Evolutionary conservation across 495 filamentous ascomycete genomes (phyloP).

Genomic region (Xylaria cubensis): DNA sequence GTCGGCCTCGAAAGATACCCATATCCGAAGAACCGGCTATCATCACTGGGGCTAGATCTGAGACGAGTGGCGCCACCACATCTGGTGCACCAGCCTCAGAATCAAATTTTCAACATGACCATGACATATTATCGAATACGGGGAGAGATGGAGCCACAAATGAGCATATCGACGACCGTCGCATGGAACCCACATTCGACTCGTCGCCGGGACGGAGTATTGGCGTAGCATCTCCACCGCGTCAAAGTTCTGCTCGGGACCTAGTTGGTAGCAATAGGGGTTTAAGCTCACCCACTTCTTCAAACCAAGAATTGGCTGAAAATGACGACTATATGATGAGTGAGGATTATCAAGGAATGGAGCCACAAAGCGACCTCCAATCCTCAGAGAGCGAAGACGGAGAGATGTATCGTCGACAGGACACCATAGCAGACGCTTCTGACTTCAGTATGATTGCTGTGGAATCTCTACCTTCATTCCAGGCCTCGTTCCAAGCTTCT

Average conservation of each 20-base stretch:
- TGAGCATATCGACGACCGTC: not conserved
- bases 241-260: not conserved
- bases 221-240: slow-evolving; percentile 1
- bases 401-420: slow-evolving; percentile 36
- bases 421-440: slow-evolving; percentile 52
- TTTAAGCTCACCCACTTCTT: slow-evolving; percentile 23
- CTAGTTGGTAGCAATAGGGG: slow-evolving; percentile 18
- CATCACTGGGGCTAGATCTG: slow-evolving; percentile 15
- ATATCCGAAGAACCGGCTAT: slow-evolving; percentile 38
- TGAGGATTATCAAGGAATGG: slow-evolving; percentile 34
- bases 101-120: not conserved
- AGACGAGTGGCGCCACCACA: not conserved
- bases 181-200: not conserved
- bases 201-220: slow-evolving; percentile 12
- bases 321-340: slow-evolving; percentile 28
- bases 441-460: slow-evolving; percentile 60
- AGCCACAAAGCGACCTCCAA: slow-evolving; percentile 37
- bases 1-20: slow-evolving; percentile 38
- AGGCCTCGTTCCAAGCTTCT: slow-evolving; percentile 41
- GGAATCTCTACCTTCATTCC: slow-evolving; percentile 51
- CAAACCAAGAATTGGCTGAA: slow-evolving; percentile 27
- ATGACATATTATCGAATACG: not conserved
- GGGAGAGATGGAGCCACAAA: not conserved
- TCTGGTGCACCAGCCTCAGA: not conserved
- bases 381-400: slow-evolving; percentile 30